Evolutionary conservation across 2,329 filamentous ascomycete species (phyloP).

Genomic region (Daldinia sp.): DNA sequence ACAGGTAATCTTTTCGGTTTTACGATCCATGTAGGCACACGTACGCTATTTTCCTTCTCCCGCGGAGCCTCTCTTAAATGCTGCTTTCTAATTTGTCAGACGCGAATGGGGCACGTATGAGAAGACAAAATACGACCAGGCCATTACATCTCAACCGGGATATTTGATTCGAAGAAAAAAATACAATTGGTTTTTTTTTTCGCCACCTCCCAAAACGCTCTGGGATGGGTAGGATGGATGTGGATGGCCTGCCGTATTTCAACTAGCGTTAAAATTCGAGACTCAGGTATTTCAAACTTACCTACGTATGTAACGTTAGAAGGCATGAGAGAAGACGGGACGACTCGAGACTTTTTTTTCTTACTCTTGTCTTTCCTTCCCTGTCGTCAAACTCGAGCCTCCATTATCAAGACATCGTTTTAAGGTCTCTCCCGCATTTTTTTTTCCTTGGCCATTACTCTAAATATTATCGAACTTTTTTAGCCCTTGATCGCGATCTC

Average conservation of each 20-base stretch:
- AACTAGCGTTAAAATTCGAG: slow-evolving; percentile 31
- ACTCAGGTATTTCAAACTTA: slow-evolving; percentile 1
- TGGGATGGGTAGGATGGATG: slow-evolving; percentile 38
- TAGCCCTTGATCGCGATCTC: slow-evolving; percentile 34
- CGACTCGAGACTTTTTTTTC: slow-evolving; percentile 18
- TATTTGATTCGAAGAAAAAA: slow-evolving; percentile 42
- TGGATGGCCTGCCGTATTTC: slow-evolving; percentile 40
- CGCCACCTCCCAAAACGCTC: slow-evolving; percentile 37
- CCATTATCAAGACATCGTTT: slow-evolving; percentile 30
- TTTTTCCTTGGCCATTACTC: slow-evolving; percentile 13
- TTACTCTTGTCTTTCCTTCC: slow-evolving; percentile 6
- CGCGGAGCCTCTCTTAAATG: slow-evolving; percentile 41
- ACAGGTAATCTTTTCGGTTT: slow-evolving; percentile 18
- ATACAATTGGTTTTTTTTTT: slow-evolving; percentile 25
- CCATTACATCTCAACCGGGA: slow-evolving; percentile 18
- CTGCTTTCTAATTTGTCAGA: slow-evolving; percentile 48
- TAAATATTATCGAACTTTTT: not conserved
- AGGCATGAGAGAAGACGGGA: slow-evolving; percentile 13
- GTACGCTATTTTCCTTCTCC: slow-evolving; percentile 15
- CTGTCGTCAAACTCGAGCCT: slow-evolving; percentile 32
- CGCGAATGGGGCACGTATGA: slow-evolving; percentile 26
- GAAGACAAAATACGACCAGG: slow-evolving; percentile 30
- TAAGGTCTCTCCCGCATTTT: slow-evolving; percentile 25
- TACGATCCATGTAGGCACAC: slow-evolving; percentile 1
- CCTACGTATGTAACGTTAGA: slow-evolving; percentile 11